phyloP scores from a whole-genome alignment of 2,329 filamentous ascomycete species.

The Botrytis fabae region DNA sequence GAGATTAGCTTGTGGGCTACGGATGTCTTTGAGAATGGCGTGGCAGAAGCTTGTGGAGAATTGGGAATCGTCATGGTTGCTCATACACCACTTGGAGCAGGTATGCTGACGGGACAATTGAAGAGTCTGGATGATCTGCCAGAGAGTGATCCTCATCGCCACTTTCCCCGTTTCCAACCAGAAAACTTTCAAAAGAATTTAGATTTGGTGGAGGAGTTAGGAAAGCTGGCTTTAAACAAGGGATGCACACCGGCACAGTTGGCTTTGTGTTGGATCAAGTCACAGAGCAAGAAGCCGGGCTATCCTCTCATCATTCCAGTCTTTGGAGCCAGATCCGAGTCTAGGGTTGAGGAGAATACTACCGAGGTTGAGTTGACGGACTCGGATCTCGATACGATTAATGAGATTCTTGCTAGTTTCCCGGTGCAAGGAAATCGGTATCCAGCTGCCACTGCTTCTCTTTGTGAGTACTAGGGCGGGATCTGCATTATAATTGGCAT shows the following conservation, averaged over 20 bases:
- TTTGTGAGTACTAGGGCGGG: not conserved
- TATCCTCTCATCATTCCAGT: not conserved
- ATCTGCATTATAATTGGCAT: not conserved
- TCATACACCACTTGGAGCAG: not conserved
- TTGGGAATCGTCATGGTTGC: not conserved
- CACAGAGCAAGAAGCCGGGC: not conserved
- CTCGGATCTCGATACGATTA: slow-evolving; percentile 38
- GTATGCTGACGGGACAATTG: not conserved
- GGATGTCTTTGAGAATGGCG: not conserved
- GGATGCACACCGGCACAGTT: not conserved
- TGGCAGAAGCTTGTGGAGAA: not conserved
- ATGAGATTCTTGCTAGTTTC: slow-evolving; percentile 27
- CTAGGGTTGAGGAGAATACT: not conserved
- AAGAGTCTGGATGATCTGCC: not conserved
- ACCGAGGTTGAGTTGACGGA: slow-evolving; percentile 28
- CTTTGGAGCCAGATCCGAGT: not conserved
- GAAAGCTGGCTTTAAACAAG: not conserved
- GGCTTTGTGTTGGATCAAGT: not conserved
- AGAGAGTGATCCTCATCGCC: not conserved
- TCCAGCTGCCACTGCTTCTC: not conserved
- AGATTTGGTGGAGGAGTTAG: not conserved
- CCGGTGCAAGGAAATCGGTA: slow-evolving; percentile 9
- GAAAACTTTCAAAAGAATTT: not conserved
- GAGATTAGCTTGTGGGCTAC: not conserved
- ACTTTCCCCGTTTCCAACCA: not conserved